A percentile compares a stretch with the other conserved stretches of the same genome.
Evolutionary conservation across 768 basidiomycete genomes (phyloP).

Genomic region (Termitomyces titanicus): DNA sequence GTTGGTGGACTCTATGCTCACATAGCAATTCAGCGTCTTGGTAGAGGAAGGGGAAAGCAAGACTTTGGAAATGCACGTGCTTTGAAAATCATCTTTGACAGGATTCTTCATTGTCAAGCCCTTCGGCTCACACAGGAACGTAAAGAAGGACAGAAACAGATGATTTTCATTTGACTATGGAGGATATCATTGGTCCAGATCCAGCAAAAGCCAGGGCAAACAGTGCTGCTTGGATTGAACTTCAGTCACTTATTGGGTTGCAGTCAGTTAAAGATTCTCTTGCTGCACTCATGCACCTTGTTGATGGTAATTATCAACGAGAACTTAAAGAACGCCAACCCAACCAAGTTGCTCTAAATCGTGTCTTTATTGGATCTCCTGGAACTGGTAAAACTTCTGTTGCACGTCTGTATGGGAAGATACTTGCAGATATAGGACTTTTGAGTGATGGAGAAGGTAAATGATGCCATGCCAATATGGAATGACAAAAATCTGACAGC

Average conservation of each 20-base stretch:
- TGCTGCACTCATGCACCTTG: conserved; percentile 39
- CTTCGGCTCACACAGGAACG: conserved; percentile 41
- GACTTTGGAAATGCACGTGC: conserved; percentile 72
- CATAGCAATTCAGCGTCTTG: conserved; percentile 57
- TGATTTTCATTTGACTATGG: conserved; percentile 47
- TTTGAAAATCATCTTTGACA: conserved; percentile 45
- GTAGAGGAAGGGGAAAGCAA: conserved; percentile 50
- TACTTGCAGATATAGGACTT: conserved; percentile 57
- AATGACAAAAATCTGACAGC: background rate
- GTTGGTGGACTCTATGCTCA: conserved; percentile 49
- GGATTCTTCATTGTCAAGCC: conserved; percentile 51
- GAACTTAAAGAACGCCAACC: conserved; percentile 56
- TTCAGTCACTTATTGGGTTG: conserved; percentile 55
- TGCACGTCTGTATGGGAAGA: conserved; percentile 61
- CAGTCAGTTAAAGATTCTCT: conserved; percentile 52
- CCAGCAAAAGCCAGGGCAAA: conserved; percentile 45
- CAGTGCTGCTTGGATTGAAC: conserved; percentile 46
- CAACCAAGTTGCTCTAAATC: conserved; percentile 53
- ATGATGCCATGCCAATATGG: background rate
- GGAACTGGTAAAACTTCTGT: conserved; percentile 75
- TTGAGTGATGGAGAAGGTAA: conserved; percentile 72
- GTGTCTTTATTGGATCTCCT: conserved; percentile 63
- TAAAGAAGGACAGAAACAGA: conserved; percentile 33
- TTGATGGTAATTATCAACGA: conserved; percentile 54
- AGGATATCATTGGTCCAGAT: conserved; percentile 65